These are phyloP conservation scores for Alternaria sp. DNA, from an alignment of 2,329 filamentous ascomycete genomes.

Conservation along the genomic window DNA sequence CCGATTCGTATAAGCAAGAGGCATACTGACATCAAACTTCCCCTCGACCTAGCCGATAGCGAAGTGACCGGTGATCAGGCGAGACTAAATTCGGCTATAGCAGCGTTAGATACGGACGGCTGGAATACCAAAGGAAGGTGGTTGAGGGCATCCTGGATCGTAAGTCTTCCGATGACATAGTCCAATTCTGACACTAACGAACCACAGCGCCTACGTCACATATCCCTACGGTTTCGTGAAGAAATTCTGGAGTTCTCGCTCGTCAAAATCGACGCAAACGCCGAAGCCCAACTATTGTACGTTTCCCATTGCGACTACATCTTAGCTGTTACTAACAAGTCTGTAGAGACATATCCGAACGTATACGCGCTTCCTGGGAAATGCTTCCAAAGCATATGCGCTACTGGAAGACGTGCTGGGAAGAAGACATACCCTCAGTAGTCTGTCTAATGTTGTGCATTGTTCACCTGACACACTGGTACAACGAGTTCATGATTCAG, in stretches of 20 bases:
- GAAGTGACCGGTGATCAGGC: slow-evolving; percentile 34
- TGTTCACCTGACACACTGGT: slow-evolving; percentile 45
- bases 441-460: slow-evolving; percentile 48
- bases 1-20: slow-evolving; percentile 43
- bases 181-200: neutral
- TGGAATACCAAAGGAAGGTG: slow-evolving; percentile 53
- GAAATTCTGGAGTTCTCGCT: slow-evolving; percentile 46
- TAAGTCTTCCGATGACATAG: neutral
- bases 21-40: slow-evolving; percentile 41
- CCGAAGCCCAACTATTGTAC: slow-evolving; percentile 34
- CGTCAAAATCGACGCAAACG: slow-evolving; percentile 30
- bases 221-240: slow-evolving; percentile 39
- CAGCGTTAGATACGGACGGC: slow-evolving; percentile 35
- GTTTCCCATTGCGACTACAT: neutral
- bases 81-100: slow-evolving; percentile 26
- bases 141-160: slow-evolving; percentile 40
- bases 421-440: slow-evolving; percentile 31
- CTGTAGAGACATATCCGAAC: slow-evolving; percentile 39
- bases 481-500: slow-evolving; percentile 50
- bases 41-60: slow-evolving; percentile 43
- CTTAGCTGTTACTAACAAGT: neutral
- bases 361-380: slow-evolving; percentile 40
- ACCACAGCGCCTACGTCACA: slow-evolving; percentile 32
- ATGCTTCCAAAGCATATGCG: slow-evolving; percentile 39
- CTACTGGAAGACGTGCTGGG: slow-evolving; percentile 44